Base-by-base conservation (phyloP, 495 filamentous ascomycete genomes). In the Hypoxylon perforatum region DNA sequence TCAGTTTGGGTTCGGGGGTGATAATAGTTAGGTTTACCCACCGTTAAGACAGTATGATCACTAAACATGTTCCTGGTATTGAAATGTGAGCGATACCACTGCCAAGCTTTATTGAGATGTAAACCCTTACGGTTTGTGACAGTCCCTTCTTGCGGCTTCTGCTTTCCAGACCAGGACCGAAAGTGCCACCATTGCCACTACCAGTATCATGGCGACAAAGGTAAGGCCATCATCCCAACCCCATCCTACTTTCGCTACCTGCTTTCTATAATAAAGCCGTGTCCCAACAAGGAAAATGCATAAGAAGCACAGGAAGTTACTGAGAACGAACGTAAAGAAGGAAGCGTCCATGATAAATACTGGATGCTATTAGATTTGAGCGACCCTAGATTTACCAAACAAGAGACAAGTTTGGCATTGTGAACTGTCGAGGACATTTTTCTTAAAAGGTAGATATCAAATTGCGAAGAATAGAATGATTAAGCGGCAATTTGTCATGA, bases 181-280 rank as follows among this genome's bases (percentile, higher is more conserved):
- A 12, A 61, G 23, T 1, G 47, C 38, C 17, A 67, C 57, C 22
- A 64, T 42, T 4, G 49, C 62, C 38, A 64, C 36, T 3, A 33
- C 44, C 1, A 67, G 14, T 17, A 23, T 14, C 18, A 44, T 48
- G 1, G 68, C 54, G 3, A 39, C 22, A 1, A 71, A 1, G 21
- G 61, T 57, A 25, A 67, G 42, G 21, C 59, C 52, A 21, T 73
- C 70, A 8, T 73, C 70, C 70, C 66, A 67, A 5, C 67, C 57
- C 11, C 67, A 12, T 17, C 66, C 59, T 35, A 63, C 55, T 6
- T 48, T 48, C 11, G 56, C 62, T 25, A 67, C n/a, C n/a, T n/a
- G 21, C 4, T 19, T 33, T 48, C 67, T 35, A 0, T 39, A 71
- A 41, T 57, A 61, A 17, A 70, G 15, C 1, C 70, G 70, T 0